Conservation (phyloP, 805 yeast genomes). For the Wickerhamomyces xylosicus region DNA sequence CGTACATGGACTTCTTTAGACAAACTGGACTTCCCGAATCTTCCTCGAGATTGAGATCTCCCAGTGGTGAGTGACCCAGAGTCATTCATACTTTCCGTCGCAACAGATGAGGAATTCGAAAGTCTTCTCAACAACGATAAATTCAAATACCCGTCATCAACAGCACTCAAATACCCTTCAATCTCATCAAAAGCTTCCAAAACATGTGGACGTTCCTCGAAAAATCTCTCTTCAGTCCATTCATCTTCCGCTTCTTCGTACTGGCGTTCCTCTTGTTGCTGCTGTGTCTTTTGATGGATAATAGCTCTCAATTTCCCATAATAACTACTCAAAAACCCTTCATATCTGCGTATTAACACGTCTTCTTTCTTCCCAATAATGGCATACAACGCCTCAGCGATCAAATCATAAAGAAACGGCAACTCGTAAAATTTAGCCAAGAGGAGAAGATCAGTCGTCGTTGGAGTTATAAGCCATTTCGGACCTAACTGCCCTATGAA, state of each 20-base stretch:
- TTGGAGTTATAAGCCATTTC: conserved; percentile 63
- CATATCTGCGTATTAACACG: conserved; percentile 22
- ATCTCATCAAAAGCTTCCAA: conserved; percentile 32
- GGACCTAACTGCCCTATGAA: conserved; percentile 76
- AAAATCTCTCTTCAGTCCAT: conserved; percentile 13
- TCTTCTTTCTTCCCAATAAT: conserved; percentile 61
- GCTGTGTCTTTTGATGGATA: no score
- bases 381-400: conserved; percentile 59
- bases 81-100: no score
- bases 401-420: conserved; percentile 60
- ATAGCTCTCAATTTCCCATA: conserved; percentile 13
- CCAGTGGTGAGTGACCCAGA: no score
- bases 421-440: conserved; percentile 58
- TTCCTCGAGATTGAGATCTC: no score
- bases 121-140: conserved; percentile 36
- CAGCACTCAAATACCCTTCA: conserved; percentile 44
- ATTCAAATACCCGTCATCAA: conserved; percentile 61
- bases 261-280: neutral
- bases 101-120: conserved; percentile 6
- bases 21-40: conserved; percentile 15
- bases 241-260: conserved; percentile 7
- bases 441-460: conserved; percentile 51
- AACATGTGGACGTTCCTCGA: conserved; percentile 19
- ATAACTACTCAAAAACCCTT: conserved; percentile 18
- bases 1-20: conserved; percentile 11